These are phyloP conservation scores for Penicillium capsulatum DNA, from an alignment of 2,329 filamentous ascomycete genomes.

Conservation along the genomic window DNA sequence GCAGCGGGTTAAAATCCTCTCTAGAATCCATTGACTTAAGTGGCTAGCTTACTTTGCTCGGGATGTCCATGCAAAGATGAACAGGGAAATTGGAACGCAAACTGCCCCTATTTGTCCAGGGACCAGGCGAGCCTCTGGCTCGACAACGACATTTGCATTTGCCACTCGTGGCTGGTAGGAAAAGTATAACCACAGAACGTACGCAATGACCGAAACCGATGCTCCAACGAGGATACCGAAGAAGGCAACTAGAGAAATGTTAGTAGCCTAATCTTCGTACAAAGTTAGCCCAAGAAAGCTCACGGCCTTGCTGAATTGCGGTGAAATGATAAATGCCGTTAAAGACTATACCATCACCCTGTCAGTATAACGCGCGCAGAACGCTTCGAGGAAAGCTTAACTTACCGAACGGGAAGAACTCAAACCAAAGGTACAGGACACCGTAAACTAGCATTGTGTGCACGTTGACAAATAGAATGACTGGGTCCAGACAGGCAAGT, in stretches of 20 bases:
- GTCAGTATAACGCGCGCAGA: no score
- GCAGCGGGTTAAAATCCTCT: no score
- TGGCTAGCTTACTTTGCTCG: no score
- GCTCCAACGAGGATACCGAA: constrained; percentile 27
- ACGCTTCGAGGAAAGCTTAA: no score
- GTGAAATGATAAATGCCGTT: constrained; percentile 31
- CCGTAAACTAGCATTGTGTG: constrained; percentile 25
- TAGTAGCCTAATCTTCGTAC: no score
- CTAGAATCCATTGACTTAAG: no score
- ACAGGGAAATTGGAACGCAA: constrained; percentile 61
- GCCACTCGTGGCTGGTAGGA: constrained; percentile 15
- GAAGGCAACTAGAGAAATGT: no score
- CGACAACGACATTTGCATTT: constrained; percentile 19
- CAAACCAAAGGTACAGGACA: constrained; percentile 38
- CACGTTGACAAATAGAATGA: constrained; percentile 21
- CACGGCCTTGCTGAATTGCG: constrained; percentile 26
- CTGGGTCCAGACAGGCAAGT: constrained; percentile 22
- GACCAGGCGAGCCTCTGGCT: constrained; percentile 50
- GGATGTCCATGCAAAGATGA: constrained; percentile 66
- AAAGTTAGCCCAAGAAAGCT: no score
- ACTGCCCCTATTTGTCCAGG: constrained; percentile 59
- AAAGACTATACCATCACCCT: no score
- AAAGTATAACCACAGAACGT: constrained; percentile 34
- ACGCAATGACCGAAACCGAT: constrained; percentile 36
- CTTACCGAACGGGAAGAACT: constrained; percentile 52